Base-by-base conservation (phyloP, 2,329 filamentous ascomycete species). In the Botrytis sinoallii region DNA sequence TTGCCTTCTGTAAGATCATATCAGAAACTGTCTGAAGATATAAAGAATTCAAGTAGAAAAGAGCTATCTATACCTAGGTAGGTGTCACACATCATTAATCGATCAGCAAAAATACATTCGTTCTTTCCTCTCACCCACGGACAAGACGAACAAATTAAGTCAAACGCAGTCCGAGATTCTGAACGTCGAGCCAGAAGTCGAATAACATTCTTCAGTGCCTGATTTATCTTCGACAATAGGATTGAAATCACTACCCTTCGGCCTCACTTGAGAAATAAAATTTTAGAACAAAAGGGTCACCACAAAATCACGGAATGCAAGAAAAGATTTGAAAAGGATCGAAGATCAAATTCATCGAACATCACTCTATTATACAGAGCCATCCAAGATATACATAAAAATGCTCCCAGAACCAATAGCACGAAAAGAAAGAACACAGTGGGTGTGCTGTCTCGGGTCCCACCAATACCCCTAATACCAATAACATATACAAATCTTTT, bases 361-460 rank as follows among this genome's bases (percentile, higher is more conserved):
- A 14, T 44, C 52, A 20, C 52, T 70, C 52, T 44, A 32, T 32
- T 44, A 29, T 32, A 70, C n/a, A 70, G 38, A 44, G n/a, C n/a
- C 52, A 60, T 25, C 48, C 67, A 70, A 60, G 42, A 70, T 70
- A 35, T 60, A 60, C 38, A 70, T 20, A 10, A 44, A 69, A 70
- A 70, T 42, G 67, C 52, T 70, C 7, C 29, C 67, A 60, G 55
- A 70, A 52, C 67, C 38, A 32, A 42, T 14, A 70, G 52, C 52
- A 70, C 67, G 67, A 70, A 70, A 44, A 70, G 52, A 70, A 70
- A 8, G 67, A 32, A 32, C 20, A 70, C 18, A 60, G 38, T 44
- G 67, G 38, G 52, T 59, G 67, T 70, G 67, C 55, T 46, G 67
- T 44, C 22, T 46, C 22, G 40, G 25, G 67, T 46, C 38, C n/a